Conservation (phyloP, 495 filamentous ascomycete genomes). For the Margaritispora aquatica region DNA sequence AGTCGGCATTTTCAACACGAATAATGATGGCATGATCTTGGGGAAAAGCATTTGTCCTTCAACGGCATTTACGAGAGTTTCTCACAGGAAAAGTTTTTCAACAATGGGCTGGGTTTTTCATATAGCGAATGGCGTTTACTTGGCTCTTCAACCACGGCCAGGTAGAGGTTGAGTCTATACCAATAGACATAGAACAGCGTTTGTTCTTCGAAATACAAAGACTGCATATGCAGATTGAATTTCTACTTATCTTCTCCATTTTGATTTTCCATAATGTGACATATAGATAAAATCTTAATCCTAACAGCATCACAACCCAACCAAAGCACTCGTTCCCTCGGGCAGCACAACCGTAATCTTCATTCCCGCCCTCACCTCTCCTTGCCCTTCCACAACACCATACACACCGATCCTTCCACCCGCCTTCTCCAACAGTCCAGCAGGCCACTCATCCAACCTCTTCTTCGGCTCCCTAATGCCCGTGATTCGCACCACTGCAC, state of each 20-base stretch:
- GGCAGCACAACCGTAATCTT: not conserved
- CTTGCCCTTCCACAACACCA: not conserved
- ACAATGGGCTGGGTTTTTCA: conserved; percentile 28
- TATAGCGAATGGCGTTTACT: conserved; percentile 28
- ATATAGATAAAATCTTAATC: too few species aligned
- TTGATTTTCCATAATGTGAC: not conserved
- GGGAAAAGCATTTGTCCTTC: conserved; percentile 53
- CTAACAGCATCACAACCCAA: not conserved
- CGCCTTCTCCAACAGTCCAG: not conserved
- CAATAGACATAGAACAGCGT: conserved; percentile 16
- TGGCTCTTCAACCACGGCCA: conserved; percentile 32
- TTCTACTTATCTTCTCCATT: not conserved
- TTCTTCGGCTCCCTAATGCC: not conserved
- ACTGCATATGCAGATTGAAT: conserved; percentile 7
- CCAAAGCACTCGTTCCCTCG: not conserved
- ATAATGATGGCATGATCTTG: conserved; percentile 54
- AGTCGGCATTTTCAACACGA: conserved; percentile 50
- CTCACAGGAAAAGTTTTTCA: conserved; percentile 23
- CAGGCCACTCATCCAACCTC: not conserved
- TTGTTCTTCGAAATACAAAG: conserved; percentile 13
- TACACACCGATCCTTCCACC: not conserved
- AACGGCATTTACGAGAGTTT: conserved; percentile 41
- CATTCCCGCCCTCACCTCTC: not conserved
- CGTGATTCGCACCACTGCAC: not conserved
- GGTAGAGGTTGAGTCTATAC: conserved; percentile 26